These are phyloP conservation scores for Parastagonospora avenae DNA, from an alignment of 2,329 filamentous ascomycete genomes.

Conservation along the genomic window DNA sequence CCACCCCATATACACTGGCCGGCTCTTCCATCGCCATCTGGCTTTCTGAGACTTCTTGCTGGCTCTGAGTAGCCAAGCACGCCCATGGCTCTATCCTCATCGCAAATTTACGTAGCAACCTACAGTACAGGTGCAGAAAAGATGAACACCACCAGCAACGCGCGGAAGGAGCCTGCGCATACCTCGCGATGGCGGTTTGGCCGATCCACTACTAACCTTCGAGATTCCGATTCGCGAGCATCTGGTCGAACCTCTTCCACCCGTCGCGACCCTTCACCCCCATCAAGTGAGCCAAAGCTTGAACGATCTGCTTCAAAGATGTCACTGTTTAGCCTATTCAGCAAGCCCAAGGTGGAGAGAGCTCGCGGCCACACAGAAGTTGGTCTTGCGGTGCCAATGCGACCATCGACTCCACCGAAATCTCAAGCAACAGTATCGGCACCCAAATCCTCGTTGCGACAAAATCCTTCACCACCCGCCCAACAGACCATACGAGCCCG, in stretches of 20 bases:
- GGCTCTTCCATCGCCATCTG: slow-evolving; percentile 2
- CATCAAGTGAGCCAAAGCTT: slow-evolving; percentile 29
- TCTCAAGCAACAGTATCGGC: slow-evolving; percentile 20
- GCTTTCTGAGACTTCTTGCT: slow-evolving; percentile 2
- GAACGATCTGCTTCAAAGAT: slow-evolving; percentile 49
- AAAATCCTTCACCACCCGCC: slow-evolving; percentile 34
- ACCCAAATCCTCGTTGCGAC: slow-evolving; percentile 35
- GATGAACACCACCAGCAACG: slow-evolving; percentile 19
- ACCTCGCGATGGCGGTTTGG: slow-evolving; percentile 46
- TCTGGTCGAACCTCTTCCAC: slow-evolving; percentile 3
- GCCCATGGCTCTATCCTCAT: slow-evolving; percentile 19
- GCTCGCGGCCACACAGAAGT: slow-evolving; percentile 53
- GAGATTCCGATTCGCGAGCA: slow-evolving; percentile 19
- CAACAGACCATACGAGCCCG: slow-evolving; percentile 40
- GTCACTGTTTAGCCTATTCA: slow-evolving; percentile 58
- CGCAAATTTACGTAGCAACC: slow-evolving; percentile 18
- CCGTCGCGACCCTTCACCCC: slow-evolving; percentile 7
- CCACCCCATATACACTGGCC: slow-evolving; percentile 7
- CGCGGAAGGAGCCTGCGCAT: slow-evolving; percentile 29
- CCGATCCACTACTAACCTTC: slow-evolving; percentile 39
- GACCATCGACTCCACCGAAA: slow-evolving; percentile 35
- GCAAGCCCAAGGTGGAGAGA: slow-evolving; percentile 55
- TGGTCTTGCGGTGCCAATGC: slow-evolving; percentile 46
- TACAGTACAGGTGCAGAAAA: slow-evolving; percentile 33
- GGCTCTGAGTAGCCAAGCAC: slow-evolving; percentile 10